A percentile compares a stretch with the other conserved stretches of the same genome.
Evolutionary conservation across 306 rosid genomes (phyloP).

Genomic region (Vigna unguiculata): DNA sequence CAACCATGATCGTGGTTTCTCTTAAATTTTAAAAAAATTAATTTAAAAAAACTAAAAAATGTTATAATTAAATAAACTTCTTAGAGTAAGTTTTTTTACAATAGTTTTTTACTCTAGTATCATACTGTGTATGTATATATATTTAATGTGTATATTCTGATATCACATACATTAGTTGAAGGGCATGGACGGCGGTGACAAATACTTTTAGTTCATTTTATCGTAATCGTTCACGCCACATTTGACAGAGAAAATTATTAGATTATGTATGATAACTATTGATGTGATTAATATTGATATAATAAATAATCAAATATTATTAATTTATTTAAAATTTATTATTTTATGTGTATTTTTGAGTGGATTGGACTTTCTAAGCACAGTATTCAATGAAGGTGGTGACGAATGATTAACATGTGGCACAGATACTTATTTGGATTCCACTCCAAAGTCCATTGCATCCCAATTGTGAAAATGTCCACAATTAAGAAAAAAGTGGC

Average conservation of each 20-base stretch:
- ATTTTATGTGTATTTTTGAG: neutral
- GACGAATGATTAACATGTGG: conserved; percentile 28
- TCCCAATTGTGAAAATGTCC: neutral
- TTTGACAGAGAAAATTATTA: too few relatives aligned
- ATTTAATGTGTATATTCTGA: neutral
- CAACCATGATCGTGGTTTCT: neutral
- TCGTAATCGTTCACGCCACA: neutral
- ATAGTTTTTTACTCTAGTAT: neutral
- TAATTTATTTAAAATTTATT: too few relatives aligned
- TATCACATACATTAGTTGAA: conserved; percentile 14
- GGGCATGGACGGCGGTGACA: neutral
- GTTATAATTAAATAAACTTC: neutral
- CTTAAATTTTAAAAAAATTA: neutral
- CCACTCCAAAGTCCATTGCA: neutral
- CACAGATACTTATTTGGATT: conserved; percentile 22
- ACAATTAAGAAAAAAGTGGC: neutral
- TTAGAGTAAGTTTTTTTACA: neutral
- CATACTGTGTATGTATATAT: too few relatives aligned
- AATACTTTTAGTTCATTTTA: neutral
- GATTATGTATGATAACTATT: too few relatives aligned
- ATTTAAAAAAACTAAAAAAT: neutral
- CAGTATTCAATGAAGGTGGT: neutral
- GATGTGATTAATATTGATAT: too few relatives aligned
- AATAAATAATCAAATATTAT: too few relatives aligned
- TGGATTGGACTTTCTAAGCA: conserved; percentile 33